These are phyloP conservation scores for Dioscorea zingiberensis DNA, from an alignment of 106 monocot genomes.

Conservation along the genomic window DNA sequence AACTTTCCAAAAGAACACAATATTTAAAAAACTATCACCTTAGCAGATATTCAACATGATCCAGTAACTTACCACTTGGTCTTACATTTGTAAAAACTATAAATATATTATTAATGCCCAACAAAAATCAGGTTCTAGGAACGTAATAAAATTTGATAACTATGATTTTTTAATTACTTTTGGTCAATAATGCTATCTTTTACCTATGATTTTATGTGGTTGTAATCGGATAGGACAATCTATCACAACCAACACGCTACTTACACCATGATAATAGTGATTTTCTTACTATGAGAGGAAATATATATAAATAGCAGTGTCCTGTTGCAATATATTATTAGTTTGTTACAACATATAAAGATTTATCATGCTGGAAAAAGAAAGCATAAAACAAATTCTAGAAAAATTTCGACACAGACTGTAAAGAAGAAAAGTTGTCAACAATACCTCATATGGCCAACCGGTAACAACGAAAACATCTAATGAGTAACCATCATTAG, in stretches of 20 bases:
- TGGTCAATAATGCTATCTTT: not conserved
- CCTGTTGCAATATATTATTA: not conserved
- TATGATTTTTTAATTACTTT: no score
- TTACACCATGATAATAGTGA: no score
- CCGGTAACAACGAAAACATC: slow-evolving; percentile 95
- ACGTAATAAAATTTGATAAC: no score
- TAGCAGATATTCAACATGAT: no score
- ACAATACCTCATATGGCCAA: slow-evolving; percentile 64
- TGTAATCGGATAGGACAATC: not conserved
- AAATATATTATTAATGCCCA: no score
- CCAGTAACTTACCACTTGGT: no score
- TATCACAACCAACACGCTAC: not conserved
- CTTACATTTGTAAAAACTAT: no score
- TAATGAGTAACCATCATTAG: slow-evolving; percentile 84
- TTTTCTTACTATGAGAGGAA: no score
- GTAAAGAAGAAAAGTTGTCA: not conserved
- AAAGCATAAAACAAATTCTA: not conserved
- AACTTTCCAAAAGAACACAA: no score
- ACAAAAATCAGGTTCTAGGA: no score
- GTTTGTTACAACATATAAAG: not conserved
- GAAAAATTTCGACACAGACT: no score
- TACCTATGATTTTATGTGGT: not conserved
- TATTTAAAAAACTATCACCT: no score
- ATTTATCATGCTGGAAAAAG: not conserved
- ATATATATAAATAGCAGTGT: not conserved